Percentiles rank a stretch among this genome's conserved stretches.
These are phyloP conservation scores for Fusarium odoratissimum DNA, from an alignment of 2,329 filamentous ascomycete species.

Conservation along the genomic window DNA sequence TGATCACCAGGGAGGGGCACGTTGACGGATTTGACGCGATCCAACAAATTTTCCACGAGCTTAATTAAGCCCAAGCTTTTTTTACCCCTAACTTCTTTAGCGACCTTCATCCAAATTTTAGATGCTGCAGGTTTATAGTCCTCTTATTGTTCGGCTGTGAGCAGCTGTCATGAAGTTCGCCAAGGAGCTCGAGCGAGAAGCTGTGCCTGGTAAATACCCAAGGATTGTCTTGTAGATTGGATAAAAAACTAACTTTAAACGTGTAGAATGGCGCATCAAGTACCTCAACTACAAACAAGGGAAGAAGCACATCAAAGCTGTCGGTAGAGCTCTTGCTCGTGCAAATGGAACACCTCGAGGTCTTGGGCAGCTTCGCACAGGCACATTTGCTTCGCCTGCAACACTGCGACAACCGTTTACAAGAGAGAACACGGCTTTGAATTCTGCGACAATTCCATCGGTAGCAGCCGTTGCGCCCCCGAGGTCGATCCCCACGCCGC, in stretches of 20 bases:
- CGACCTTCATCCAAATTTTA: conserved; percentile 1
- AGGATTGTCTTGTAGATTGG: background rate
- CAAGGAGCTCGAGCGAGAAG: conserved; percentile 85
- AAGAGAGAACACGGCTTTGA: conserved; percentile 16
- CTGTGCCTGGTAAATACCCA: conserved; percentile 76
- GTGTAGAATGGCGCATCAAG: conserved; percentile 86
- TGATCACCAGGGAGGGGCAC: conserved; percentile 31
- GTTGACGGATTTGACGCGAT: conserved; percentile 24
- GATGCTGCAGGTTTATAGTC: conserved; percentile 29
- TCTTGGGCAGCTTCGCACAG: conserved; percentile 48
- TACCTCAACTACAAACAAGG: conserved; percentile 96
- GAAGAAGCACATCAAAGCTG: conserved; percentile 92
- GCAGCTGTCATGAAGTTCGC: conserved; percentile 69
- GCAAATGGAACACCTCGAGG: conserved; percentile 64
- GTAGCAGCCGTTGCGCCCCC: conserved; percentile 21
- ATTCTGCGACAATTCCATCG: conserved; percentile 13
- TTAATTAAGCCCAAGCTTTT: conserved; percentile 1
- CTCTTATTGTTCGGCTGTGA: conserved; percentile 22
- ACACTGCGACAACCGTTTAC: conserved; percentile 34
- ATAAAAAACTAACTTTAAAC: conserved; percentile 10
- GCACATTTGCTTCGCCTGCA: conserved; percentile 43
- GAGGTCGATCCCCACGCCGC: conserved; percentile 36
- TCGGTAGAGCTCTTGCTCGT: conserved; percentile 77
- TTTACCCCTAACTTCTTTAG: background rate
- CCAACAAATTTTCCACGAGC: conserved; percentile 3